These are phyloP conservation scores for Filobasidium wieringae DNA, from an alignment of 768 basidiomycete genomes.

Conservation along the genomic window DNA sequence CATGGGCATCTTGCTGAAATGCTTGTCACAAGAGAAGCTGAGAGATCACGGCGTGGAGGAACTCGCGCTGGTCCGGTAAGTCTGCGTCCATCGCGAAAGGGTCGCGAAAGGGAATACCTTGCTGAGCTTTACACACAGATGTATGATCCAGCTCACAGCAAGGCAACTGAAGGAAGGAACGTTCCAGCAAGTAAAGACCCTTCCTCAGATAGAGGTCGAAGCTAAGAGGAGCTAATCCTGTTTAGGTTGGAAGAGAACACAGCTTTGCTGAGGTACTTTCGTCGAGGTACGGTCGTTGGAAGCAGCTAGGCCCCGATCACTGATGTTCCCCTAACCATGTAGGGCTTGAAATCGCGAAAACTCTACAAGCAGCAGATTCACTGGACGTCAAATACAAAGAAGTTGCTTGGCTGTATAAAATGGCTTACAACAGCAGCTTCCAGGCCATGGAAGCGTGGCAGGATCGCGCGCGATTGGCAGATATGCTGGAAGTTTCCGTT, in stretches of 20 bases:
- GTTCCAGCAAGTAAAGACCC: not conserved
- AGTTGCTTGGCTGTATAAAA: constrained; percentile 10
- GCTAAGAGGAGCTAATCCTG: not conserved
- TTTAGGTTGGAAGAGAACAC: not conserved
- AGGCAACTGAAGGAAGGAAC: not conserved
- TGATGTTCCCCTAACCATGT: not conserved
- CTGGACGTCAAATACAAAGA: not conserved
- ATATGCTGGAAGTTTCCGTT: not conserved
- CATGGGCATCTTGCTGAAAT: not conserved
- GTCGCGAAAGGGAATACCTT: not conserved
- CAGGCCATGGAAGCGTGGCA: constrained; percentile 3
- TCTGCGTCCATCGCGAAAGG: not conserved
- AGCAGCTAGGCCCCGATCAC: not conserved
- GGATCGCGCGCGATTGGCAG: not conserved
- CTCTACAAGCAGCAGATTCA: not conserved
- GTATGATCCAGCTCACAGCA: not conserved
- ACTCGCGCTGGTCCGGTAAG: not conserved
- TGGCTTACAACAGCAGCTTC: constrained; percentile 4
- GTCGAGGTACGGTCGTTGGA: not conserved
- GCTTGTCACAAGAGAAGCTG: not conserved
- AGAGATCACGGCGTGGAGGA: not conserved
- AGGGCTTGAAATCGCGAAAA: not conserved
- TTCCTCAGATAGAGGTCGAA: too few relatives aligned
- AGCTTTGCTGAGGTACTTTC: not conserved
- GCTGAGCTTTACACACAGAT: not conserved